A percentile compares a stretch with the other conserved stretches of the same genome.
These are phyloP conservation scores for Trichosanthes cucumerina DNA, from an alignment of 306 rosid genomes.

Conservation along the genomic window DNA sequence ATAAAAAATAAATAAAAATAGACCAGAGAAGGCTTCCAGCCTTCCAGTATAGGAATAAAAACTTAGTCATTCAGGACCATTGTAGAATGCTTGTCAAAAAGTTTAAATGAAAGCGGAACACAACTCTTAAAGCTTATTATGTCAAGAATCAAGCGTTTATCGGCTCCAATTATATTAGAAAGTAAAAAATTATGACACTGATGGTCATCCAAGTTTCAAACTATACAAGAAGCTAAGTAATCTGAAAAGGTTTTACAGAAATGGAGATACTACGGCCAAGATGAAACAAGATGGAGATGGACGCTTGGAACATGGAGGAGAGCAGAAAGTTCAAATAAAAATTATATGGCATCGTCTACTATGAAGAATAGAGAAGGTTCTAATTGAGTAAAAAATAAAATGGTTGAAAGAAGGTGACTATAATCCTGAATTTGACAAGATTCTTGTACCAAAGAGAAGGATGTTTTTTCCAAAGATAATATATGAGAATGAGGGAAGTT, in stretches of 20 bases:
- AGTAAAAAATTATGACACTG: background rate
- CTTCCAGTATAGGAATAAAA: background rate
- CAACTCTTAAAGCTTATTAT: background rate
- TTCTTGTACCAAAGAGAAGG: background rate
- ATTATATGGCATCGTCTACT: background rate
- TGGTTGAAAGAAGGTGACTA: background rate
- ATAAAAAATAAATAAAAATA: constrained; percentile 6
- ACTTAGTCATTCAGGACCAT: background rate
- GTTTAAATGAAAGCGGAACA: background rate
- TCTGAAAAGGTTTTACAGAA: background rate
- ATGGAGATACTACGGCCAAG: background rate
- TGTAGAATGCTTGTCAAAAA: background rate
- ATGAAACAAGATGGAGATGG: background rate
- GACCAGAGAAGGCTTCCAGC: background rate
- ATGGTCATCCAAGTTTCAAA: background rate
- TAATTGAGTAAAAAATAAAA: background rate
- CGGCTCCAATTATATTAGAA: background rate
- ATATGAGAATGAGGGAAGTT: background rate
- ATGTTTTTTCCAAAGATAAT: background rate
- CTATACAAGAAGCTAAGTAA: background rate
- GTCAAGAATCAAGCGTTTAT: background rate
- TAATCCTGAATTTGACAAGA: background rate
- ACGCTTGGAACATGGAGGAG: background rate
- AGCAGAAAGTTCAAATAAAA: background rate
- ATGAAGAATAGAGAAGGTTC: background rate